A percentile compares a stretch with the other conserved stretches of the same genome.
Evolutionary conservation across 345 rosid genomes (phyloP).

Genomic region (Acer saccharum): DNA sequence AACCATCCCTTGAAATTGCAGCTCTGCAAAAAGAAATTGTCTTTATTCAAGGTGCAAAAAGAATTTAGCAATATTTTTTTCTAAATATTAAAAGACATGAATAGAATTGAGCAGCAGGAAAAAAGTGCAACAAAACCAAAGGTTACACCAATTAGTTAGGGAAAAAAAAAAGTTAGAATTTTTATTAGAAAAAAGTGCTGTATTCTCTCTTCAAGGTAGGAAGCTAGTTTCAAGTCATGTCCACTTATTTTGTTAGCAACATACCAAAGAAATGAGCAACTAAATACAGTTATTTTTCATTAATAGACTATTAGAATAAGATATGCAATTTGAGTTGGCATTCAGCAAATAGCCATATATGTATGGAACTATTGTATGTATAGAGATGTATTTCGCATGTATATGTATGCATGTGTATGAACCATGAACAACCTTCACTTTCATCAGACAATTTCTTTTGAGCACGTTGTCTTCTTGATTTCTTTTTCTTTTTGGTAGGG

Average conservation of each 20-base stretch:
- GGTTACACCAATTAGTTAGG: not conserved
- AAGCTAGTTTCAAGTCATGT: slow-evolving; percentile 1
- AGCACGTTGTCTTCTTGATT: slow-evolving; percentile 44
- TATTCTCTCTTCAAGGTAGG: slow-evolving; percentile 4
- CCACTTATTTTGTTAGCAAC: not conserved
- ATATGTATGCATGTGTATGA: not conserved
- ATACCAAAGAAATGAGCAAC: not conserved
- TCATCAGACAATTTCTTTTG: slow-evolving; percentile 33
- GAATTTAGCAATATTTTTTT: not conserved
- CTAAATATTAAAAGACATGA: not conserved
- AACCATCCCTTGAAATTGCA: slow-evolving; percentile 33
- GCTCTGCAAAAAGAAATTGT: slow-evolving; percentile 43
- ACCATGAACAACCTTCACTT: slow-evolving; percentile 50
- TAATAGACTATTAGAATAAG: not conserved
- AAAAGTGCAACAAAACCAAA: not conserved
- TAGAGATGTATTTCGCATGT: not conserved
- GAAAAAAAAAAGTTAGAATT: not conserved
- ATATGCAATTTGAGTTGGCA: not conserved
- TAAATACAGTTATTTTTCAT: not conserved
- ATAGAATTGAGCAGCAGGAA: not conserved
- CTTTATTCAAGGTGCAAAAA: not conserved
- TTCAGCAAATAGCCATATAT: not conserved
- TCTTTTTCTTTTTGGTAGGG: slow-evolving; percentile 45
- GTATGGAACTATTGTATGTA: not conserved
- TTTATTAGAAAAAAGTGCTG: not conserved